Percentiles rank a stretch among this genome's conserved stretches.
Evolutionary conservation across 768 basidiomycete genomes (phyloP).

Genomic region (Mycena maculata): DNA sequence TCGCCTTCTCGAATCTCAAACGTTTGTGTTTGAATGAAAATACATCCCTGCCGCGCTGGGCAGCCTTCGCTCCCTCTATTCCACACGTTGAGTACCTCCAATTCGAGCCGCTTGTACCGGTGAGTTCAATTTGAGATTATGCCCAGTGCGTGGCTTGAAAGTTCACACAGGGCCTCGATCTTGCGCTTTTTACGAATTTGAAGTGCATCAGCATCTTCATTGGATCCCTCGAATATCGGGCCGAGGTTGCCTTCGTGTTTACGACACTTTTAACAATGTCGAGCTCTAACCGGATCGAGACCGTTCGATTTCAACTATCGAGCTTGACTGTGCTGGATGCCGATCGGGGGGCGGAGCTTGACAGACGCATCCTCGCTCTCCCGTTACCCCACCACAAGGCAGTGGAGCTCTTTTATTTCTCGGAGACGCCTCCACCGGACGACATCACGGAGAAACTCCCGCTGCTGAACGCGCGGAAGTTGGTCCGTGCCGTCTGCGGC

Average conservation of each 20-base stretch:
- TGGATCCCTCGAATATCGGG: not conserved
- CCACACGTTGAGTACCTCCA: conserved; percentile 17
- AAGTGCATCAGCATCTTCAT: conserved; percentile 9
- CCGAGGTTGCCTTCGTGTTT: not conserved
- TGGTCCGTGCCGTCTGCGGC: conserved; percentile 2
- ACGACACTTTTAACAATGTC: not conserved
- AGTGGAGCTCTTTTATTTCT: conserved; percentile 13
- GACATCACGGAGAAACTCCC: not conserved
- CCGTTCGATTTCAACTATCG: not conserved
- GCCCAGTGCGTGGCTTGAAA: too few species aligned
- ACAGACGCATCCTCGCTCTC: not conserved
- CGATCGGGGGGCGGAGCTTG: conserved; percentile 2
- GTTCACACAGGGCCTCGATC: not conserved
- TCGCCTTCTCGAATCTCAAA: conserved; percentile 18
- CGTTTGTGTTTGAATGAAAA: conserved; percentile 20
- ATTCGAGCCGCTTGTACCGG: not conserved
- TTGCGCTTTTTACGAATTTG: conserved; percentile 2
- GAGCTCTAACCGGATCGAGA: not conserved
- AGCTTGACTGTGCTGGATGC: not conserved
- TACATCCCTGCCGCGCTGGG: not conserved
- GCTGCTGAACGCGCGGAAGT: not conserved
- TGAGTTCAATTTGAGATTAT: not conserved
- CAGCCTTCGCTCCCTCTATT: conserved; percentile 6
- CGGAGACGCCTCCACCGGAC: not conserved
- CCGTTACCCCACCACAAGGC: not conserved